These are phyloP conservation scores for Murraya paniculata DNA, from an alignment of 345 rosid genomes.

Conservation along the genomic window DNA sequence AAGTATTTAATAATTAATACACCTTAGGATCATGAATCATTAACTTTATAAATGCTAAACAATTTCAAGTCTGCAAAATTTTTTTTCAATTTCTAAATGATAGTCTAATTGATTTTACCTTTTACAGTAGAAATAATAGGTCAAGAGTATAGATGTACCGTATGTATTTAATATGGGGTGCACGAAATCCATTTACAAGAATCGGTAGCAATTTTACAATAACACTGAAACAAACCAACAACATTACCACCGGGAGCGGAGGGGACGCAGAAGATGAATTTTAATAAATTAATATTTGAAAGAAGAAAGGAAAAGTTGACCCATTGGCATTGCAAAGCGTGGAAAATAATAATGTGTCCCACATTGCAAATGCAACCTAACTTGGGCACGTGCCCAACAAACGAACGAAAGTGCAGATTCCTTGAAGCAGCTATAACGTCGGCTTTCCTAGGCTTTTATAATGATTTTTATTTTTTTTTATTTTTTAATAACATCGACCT, in stretches of 20 bases:
- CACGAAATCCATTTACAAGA: too few relatives aligned
- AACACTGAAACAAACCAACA: background rate
- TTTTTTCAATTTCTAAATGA: too few relatives aligned
- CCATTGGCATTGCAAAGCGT: background rate
- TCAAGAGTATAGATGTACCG: too few relatives aligned
- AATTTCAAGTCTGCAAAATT: background rate
- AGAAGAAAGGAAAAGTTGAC: background rate
- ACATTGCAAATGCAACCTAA: conserved; percentile 7
- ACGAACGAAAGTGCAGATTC: conserved; percentile 11
- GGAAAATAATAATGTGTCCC: conserved; percentile 15
- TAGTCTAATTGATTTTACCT: too few relatives aligned
- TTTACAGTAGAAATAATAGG: too few relatives aligned
- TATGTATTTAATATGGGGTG: too few relatives aligned
- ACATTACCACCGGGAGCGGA: too few relatives aligned
- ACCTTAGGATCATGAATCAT: background rate
- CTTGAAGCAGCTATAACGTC: conserved; percentile 10
- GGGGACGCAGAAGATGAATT: too few relatives aligned
- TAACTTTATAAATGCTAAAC: background rate
- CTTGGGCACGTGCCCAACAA: conserved; percentile 13
- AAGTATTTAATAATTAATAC: background rate
- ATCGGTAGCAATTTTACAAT: background rate
- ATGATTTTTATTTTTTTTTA: too few relatives aligned
- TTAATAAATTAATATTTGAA: background rate
- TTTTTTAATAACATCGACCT: background rate
- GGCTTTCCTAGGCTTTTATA: background rate